Percentiles rank a stretch among this genome's conserved stretches.
These are phyloP conservation scores for Xylariaceae sp. DNA, from an alignment of 2,329 filamentous ascomycete genomes.

Conservation along the genomic window DNA sequence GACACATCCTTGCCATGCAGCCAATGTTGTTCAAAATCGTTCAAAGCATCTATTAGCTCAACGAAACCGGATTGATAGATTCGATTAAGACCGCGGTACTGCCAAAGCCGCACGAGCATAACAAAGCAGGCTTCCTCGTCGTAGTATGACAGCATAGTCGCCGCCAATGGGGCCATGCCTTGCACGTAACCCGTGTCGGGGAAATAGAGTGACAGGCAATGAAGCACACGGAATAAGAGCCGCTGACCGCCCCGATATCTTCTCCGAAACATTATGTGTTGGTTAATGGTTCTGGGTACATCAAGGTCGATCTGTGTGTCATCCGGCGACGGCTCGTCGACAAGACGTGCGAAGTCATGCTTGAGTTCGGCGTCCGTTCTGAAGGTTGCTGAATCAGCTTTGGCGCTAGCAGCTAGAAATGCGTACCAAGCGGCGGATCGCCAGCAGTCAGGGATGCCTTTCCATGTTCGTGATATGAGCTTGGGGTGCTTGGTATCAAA, in stretches of 20 bases:
- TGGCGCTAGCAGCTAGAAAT: conserved; percentile 77
- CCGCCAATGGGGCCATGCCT: conserved; percentile 91
- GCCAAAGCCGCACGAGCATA: conserved; percentile 95
- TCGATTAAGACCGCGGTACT: conserved; percentile 76
- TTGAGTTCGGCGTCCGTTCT: conserved; percentile 69
- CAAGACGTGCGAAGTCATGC: conserved; percentile 66
- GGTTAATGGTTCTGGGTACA: conserved; percentile 88
- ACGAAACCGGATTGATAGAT: conserved; percentile 82
- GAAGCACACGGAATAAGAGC: conserved; percentile 85
- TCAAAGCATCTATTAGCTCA: conserved; percentile 79
- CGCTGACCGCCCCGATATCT: conserved; percentile 91
- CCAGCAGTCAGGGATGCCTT: conserved; percentile 96
- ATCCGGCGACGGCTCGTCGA: conserved; percentile 73
- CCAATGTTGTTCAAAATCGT: conserved; percentile 84
- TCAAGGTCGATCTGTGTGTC: conserved; percentile 97
- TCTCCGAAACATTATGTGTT: conserved; percentile 94
- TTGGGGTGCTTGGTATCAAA: conserved; percentile 84
- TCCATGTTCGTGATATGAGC: conserved; percentile 89
- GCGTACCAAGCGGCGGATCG: conserved; percentile 91
- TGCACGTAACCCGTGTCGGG: conserved; percentile 93
- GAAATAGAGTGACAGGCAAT: conserved; percentile 87
- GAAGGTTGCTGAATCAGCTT: conserved; percentile 53
- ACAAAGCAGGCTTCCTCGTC: conserved; percentile 93
- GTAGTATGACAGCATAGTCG: conserved; percentile 92
- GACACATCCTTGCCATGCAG: conserved; percentile 73